Conservation (phyloP, 139 green algal species). For the Chlamydomonas sp. region DNA sequence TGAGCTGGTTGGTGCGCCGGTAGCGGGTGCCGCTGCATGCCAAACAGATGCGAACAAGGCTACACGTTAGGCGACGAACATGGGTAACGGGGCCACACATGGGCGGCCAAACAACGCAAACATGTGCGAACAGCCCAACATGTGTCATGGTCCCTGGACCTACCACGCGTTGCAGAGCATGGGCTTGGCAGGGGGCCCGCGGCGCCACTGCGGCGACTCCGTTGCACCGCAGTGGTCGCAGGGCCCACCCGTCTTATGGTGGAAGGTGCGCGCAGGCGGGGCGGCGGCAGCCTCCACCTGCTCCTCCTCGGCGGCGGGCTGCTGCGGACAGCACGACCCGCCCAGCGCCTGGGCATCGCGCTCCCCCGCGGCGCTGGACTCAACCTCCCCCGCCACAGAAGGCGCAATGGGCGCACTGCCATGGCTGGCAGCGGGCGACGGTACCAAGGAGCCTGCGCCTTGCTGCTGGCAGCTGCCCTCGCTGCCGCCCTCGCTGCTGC, state of each 20-base stretch:
- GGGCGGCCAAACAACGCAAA: too few species aligned
- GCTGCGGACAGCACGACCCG: neutral
- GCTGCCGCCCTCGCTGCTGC: too few species aligned
- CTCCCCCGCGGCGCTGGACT: neutral
- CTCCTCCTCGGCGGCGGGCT: neutral
- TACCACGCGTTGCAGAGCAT: constrained; percentile 80
- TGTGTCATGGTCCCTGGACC: too few species aligned
- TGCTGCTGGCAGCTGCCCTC: too few species aligned
- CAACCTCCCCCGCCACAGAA: too few species aligned
- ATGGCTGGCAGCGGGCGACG: too few species aligned
- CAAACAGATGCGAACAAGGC: too few species aligned
- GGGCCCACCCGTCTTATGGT: constrained; percentile 59
- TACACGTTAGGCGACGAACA: too few species aligned
- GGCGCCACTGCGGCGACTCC: constrained; percentile 71
- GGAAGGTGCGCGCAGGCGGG: constrained; percentile 13
- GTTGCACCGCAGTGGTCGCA: constrained; percentile 66
- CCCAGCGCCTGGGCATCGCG: neutral
- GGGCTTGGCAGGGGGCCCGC: constrained; percentile 64
- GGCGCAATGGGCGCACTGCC: too few species aligned
- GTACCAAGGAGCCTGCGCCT: too few species aligned
- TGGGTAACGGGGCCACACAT: too few species aligned
- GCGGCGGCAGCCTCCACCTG: neutral
- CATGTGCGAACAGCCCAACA: too few species aligned
- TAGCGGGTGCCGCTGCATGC: constrained; percentile 60
- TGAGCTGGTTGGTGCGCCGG: constrained; percentile 57